phyloP scores from a whole-genome alignment of 1,284 basidiomycete species.

The Cryptococcus wingfieldii region DNA sequence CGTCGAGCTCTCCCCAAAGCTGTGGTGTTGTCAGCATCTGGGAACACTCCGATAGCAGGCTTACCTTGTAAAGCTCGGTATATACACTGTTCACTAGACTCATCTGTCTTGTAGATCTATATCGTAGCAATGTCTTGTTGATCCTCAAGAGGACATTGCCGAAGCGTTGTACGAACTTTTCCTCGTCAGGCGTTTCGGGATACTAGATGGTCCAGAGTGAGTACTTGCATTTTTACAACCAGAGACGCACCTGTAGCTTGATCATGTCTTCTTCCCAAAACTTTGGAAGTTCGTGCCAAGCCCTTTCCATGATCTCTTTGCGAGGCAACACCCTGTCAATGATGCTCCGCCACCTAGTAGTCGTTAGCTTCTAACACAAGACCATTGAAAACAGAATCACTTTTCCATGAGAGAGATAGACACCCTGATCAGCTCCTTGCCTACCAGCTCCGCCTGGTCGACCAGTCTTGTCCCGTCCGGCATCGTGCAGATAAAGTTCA shows the following conservation, averaged over 20 bases:
- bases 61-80: constrained; percentile 28
- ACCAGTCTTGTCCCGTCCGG: constrained; percentile 33
- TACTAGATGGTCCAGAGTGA: constrained; percentile 3
- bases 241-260: constrained; percentile 16
- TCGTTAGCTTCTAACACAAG: not conserved
- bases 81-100: constrained; percentile 28
- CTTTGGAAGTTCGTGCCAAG: constrained; percentile 30
- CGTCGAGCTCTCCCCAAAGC: constrained; percentile 37
- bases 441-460: constrained; percentile 37
- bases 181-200: constrained; percentile 39
- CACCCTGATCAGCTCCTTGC: constrained; percentile 37
- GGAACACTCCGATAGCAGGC: not conserved
- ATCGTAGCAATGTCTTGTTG: constrained; percentile 21
- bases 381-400: constrained; percentile 10
- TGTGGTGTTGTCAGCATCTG: constrained; percentile 1
- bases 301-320: constrained; percentile 31
- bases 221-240: not conserved
- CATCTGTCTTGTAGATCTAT: constrained; percentile 19
- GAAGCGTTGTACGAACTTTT: constrained; percentile 30
- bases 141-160: constrained; percentile 21
- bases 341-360: constrained; percentile 27
- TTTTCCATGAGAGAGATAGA: constrained; percentile 37
- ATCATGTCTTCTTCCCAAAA: constrained; percentile 32
- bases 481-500: constrained; percentile 39
- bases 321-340: constrained; percentile 31